Percentiles rank a stretch among this genome's conserved stretches.
Conservation (phyloP, 73 alveolate species). For the Diophrys appendiculata region DNA sequence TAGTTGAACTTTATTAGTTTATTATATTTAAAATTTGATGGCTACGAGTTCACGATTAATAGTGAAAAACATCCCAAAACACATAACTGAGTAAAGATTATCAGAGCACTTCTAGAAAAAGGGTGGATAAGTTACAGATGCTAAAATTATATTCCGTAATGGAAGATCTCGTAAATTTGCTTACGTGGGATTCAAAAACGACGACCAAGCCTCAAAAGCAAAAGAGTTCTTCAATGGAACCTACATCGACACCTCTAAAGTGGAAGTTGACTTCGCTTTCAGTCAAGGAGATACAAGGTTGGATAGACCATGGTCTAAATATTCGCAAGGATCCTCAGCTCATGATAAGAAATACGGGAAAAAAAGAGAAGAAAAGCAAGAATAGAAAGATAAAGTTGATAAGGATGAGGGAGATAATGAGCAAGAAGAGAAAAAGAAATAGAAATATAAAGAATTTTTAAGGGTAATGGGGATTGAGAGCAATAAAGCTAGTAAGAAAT, state of each 20-base stretch:
- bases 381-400: slow-evolving; percentile 10
- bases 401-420: slow-evolving; percentile 23
- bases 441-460: slow-evolving; percentile 41
- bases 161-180: slow-evolving; percentile 86
- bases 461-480: slow-evolving; percentile 43
- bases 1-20: no score
- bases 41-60: slow-evolving; percentile 63
- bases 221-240: slow-evolving; percentile 80
- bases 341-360: slow-evolving; percentile 50
- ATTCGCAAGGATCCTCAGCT: slow-evolving; percentile 45
- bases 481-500: slow-evolving; percentile 10
- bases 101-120: slow-evolving; percentile 74
- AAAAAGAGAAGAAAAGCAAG: slow-evolving; percentile 7
- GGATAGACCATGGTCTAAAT: slow-evolving; percentile 57
- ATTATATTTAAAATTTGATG: no score
- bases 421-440: slow-evolving; percentile 50
- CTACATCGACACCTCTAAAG: slow-evolving; percentile 82
- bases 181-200: slow-evolving; percentile 84
- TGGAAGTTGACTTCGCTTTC: slow-evolving; percentile 77
- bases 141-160: slow-evolving; percentile 75
- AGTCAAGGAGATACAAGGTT: slow-evolving; percentile 52
- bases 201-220: slow-evolving; percentile 79
- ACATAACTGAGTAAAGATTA: slow-evolving; percentile 77
- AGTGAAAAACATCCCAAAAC: slow-evolving; percentile 86
- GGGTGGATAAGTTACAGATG: slow-evolving; percentile 90